Conservation (phyloP, 2,329 filamentous ascomycete genomes). For the Tolypocladium album region DNA sequence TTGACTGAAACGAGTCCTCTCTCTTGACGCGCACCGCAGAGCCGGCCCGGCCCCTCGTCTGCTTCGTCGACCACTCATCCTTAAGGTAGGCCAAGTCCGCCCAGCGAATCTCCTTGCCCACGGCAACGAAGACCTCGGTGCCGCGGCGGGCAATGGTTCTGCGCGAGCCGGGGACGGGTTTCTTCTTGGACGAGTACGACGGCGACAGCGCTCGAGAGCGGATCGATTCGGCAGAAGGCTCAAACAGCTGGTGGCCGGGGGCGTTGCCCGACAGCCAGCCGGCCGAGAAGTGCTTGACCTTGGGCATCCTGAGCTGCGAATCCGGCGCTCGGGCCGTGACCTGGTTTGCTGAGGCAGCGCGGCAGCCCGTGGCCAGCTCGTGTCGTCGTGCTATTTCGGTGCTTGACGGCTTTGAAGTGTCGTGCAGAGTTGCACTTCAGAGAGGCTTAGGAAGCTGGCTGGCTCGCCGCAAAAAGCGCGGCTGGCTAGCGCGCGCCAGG, state of each 20-base stretch:
- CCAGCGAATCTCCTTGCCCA: conserved; percentile 87
- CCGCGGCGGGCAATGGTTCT: conserved; percentile 69
- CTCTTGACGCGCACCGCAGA: conserved; percentile 32
- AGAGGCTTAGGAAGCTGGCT: not conserved
- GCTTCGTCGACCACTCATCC: conserved; percentile 33
- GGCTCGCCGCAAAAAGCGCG: not conserved
- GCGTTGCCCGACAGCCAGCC: conserved; percentile 73
- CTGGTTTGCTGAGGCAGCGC: not conserved
- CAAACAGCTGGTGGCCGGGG: conserved; percentile 71
- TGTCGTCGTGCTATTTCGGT: not conserved
- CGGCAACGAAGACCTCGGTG: conserved; percentile 80
- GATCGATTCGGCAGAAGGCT: conserved; percentile 28
- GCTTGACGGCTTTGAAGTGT: not conserved
- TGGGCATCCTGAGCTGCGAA: conserved; percentile 53
- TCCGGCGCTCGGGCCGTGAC: not conserved
- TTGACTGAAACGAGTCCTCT: conserved; percentile 30
- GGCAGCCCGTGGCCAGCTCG: not conserved
- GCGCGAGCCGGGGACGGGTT: conserved; percentile 35
- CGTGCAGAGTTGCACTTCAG: not conserved
- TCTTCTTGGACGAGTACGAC: conserved; percentile 31
- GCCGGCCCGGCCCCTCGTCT: conserved; percentile 17
- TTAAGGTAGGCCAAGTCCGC: conserved; percentile 74
- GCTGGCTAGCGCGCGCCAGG: not conserved
- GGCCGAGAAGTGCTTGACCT: conserved; percentile 75
- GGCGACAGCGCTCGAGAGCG: conserved; percentile 27